Conservation (phyloP, 2,329 filamentous ascomycete genomes). For the Cordyceps pruinosa region DNA sequence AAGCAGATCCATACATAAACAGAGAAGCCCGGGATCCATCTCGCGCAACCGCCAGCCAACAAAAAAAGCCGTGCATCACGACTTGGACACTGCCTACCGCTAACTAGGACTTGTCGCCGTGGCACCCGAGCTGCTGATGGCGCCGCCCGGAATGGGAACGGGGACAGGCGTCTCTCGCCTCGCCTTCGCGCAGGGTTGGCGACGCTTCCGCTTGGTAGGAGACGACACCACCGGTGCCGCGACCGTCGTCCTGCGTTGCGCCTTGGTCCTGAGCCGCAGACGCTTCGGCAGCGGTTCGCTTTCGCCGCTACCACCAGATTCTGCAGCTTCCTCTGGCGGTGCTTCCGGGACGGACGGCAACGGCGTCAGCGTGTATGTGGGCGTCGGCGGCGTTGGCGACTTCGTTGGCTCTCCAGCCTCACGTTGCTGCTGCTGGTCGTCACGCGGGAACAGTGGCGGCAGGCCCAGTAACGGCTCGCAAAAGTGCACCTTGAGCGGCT, state of each 20-base stretch:
- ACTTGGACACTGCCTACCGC: not conserved
- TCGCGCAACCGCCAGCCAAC: not conserved
- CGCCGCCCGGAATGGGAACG: not conserved
- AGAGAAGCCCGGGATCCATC: not conserved
- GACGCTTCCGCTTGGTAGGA: not conserved
- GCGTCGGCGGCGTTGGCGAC: not conserved
- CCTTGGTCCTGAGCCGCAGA: not conserved
- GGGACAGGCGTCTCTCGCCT: not conserved
- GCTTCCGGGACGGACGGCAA: not conserved
- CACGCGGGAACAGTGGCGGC: slow-evolving; percentile 10
- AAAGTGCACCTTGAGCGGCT: not conserved
- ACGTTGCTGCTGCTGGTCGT: not conserved
- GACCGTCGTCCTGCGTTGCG: not conserved
- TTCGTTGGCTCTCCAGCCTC: not conserved
- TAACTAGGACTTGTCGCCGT: not conserved
- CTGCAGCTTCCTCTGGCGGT: not conserved
- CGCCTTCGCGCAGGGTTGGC: not conserved
- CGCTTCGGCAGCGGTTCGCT: not conserved
- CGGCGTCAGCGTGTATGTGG: not conserved
- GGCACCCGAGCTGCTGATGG: not conserved
- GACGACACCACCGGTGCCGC: not conserved
- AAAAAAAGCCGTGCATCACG: not conserved
- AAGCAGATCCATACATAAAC: not conserved
- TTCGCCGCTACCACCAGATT: not conserved
- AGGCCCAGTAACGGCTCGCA: slow-evolving; percentile 3